A percentile compares a stretch with the other conserved stretches of the same genome.
Evolutionary conservation across 2,329 filamentous ascomycete genomes (phyloP).

Genomic region (Penicillium sp.): DNA sequence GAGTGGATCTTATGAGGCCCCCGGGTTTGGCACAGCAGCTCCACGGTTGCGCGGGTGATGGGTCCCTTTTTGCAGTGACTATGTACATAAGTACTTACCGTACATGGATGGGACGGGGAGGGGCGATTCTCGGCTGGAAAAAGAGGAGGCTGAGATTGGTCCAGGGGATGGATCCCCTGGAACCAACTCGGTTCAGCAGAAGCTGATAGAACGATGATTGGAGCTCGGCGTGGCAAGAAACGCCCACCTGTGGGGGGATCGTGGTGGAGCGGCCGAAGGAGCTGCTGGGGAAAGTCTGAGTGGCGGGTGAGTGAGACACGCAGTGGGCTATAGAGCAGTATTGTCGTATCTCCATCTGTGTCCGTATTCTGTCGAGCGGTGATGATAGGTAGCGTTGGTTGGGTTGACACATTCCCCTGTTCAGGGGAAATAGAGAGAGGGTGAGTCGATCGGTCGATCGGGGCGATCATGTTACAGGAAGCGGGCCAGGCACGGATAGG

Average conservation of each 20-base stretch:
- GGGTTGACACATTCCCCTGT: too few species aligned
- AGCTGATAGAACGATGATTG: slow-evolving; percentile 5
- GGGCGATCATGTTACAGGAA: slow-evolving; percentile 17
- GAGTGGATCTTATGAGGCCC: slow-evolving; percentile 12
- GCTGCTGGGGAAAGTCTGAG: slow-evolving; percentile 15
- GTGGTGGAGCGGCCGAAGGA: slow-evolving; percentile 14
- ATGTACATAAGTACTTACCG: too few species aligned
- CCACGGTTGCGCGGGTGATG: slow-evolving; percentile 7
- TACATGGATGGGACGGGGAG: too few species aligned
- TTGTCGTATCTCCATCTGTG: too few species aligned
- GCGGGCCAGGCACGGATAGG: too few species aligned
- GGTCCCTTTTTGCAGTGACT: slow-evolving; percentile 2
- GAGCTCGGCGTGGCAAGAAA: slow-evolving; percentile 11
- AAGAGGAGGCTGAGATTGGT: slow-evolving; percentile 3
- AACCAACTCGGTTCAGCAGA: slow-evolving; percentile 1
- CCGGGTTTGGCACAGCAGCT: slow-evolving; percentile 2
- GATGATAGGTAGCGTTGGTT: too few species aligned
- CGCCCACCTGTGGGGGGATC: too few species aligned
- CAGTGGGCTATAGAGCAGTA: background rate
- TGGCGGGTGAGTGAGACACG: slow-evolving; percentile 5
- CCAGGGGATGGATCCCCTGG: slow-evolving; percentile 1
- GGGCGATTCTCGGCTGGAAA: too few species aligned
- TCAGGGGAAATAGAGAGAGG: background rate
- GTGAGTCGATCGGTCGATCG: slow-evolving; percentile 12
- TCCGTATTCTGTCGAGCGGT: too few species aligned